A percentile compares a stretch with the other conserved stretches of the same genome.
Conservation (phyloP, 1,284 basidiomycete genomes). For the Cryptococcus sp. region DNA sequence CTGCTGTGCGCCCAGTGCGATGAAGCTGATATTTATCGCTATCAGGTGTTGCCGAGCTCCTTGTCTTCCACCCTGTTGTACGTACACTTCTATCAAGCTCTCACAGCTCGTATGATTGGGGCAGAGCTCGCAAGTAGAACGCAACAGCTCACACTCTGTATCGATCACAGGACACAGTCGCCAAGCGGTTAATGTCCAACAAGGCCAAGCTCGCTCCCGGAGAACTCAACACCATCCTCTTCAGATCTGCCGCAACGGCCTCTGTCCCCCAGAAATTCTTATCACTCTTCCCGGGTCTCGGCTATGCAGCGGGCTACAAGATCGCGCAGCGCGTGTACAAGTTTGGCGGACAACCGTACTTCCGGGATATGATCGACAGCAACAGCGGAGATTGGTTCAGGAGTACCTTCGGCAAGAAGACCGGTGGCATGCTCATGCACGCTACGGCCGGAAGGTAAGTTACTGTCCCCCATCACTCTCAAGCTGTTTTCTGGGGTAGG, state of each 20-base stretch:
- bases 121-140: background rate
- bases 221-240: constrained; percentile 74
- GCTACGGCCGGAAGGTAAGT: constrained; percentile 86
- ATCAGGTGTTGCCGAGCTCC: constrained; percentile 86
- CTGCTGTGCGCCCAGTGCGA: background rate
- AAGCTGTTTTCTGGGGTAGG: too few relatives aligned
- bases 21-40: constrained; percentile 7
- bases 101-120: background rate
- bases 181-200: constrained; percentile 98
- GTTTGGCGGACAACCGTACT: constrained; percentile 98
- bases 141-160: background rate
- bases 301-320: constrained; percentile 98
- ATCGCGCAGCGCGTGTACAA: constrained; percentile 92
- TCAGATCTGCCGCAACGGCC: constrained; percentile 79
- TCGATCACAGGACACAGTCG: constrained; percentile 73
- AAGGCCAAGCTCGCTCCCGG: constrained; percentile 71
- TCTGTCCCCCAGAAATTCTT: constrained; percentile 71
- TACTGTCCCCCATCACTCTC: too few relatives aligned
- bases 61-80: constrained; percentile 81
- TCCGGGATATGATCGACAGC: constrained; percentile 84
- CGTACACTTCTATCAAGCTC: constrained; percentile 5
- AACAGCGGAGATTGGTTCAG: constrained; percentile 77
- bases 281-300: constrained; percentile 94
- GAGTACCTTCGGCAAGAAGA: constrained; percentile 86
- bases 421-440: constrained; percentile 94